These are phyloP conservation scores for Nicotiana attenuata DNA, from an alignment of 257 asterid genomes.

Conservation along the genomic window DNA sequence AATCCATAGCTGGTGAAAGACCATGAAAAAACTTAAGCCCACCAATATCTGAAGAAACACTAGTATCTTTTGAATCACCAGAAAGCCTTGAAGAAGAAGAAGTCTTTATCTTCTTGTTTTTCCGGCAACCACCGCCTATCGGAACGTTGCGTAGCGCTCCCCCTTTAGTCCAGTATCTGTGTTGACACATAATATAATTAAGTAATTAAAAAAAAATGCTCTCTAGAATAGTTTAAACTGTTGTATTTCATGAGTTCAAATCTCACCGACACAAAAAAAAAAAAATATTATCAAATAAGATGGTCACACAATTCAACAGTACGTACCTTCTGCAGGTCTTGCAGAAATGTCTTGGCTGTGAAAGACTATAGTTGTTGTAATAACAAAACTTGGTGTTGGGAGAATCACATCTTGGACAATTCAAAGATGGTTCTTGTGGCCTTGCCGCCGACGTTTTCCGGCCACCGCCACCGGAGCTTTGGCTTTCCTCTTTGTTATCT, in stretches of 20 bases:
- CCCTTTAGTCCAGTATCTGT: constrained; percentile 76
- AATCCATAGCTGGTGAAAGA: constrained; percentile 78
- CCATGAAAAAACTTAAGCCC: constrained; percentile 68
- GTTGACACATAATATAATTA: neutral
- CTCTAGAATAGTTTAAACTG: too few relatives aligned
- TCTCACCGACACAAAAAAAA: neutral
- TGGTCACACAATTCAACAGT: neutral
- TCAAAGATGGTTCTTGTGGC: constrained; percentile 44
- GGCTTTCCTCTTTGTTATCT: constrained; percentile 33
- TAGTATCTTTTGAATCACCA: constrained; percentile 33
- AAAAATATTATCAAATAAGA: neutral
- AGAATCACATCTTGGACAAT: constrained; percentile 91
- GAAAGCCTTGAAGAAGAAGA: constrained; percentile 31
- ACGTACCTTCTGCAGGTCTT: constrained; percentile 68
- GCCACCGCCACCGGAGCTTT: constrained; percentile 29
- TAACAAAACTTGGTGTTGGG: constrained; percentile 90
- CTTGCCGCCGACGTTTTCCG: constrained; percentile 21
- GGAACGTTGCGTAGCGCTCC: constrained; percentile 91
- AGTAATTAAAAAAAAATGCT: neutral
- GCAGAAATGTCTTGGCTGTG: constrained; percentile 94
- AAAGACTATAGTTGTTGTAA: constrained; percentile 86
- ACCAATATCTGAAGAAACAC: constrained; percentile 38
- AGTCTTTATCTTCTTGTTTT: constrained; percentile 63
- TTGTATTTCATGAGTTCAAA: too few relatives aligned
- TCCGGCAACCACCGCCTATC: constrained; percentile 89